These are phyloP conservation scores for Bryum argenteum DNA, from an alignment of 225 moss, liverwort and hornwort species.

Conservation along the genomic window DNA sequence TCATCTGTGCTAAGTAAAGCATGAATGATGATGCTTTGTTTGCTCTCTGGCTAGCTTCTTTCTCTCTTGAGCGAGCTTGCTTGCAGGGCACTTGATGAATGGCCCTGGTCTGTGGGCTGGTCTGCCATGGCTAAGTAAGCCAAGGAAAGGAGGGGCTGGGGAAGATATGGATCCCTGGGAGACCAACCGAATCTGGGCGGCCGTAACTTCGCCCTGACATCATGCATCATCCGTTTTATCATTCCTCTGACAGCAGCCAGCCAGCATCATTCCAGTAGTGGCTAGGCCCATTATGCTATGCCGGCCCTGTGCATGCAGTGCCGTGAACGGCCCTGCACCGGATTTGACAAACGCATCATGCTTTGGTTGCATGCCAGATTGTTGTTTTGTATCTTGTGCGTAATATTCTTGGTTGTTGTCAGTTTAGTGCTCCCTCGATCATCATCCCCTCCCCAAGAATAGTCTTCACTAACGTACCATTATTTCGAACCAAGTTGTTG, in stretches of 20 bases:
- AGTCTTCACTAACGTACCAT: too few relatives aligned
- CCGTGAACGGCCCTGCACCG: too few relatives aligned
- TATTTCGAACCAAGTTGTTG: too few relatives aligned
- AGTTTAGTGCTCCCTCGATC: too few relatives aligned
- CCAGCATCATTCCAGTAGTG: background rate
- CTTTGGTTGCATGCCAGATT: too few relatives aligned
- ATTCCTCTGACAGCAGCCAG: background rate
- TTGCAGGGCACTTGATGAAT: background rate
- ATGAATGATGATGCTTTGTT: background rate
- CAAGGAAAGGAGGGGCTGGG: background rate
- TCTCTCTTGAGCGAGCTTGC: background rate
- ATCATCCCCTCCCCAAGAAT: too few relatives aligned
- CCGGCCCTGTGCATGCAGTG: too few relatives aligned
- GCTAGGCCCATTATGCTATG: too few relatives aligned
- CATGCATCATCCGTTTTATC: slow-evolving; percentile 15
- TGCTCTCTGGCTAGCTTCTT: background rate
- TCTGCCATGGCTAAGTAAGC: background rate
- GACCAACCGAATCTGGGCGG: slow-evolving; percentile 23
- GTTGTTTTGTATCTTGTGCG: too few relatives aligned
- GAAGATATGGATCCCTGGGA: background rate
- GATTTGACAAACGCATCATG: too few relatives aligned
- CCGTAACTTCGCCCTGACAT: slow-evolving; percentile 17
- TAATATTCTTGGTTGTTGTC: too few relatives aligned
- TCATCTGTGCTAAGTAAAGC: background rate
- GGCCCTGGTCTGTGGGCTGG: too few relatives aligned